Base-by-base conservation (phyloP, 148 eudicot species). In the Diospyros lotus region DNA sequence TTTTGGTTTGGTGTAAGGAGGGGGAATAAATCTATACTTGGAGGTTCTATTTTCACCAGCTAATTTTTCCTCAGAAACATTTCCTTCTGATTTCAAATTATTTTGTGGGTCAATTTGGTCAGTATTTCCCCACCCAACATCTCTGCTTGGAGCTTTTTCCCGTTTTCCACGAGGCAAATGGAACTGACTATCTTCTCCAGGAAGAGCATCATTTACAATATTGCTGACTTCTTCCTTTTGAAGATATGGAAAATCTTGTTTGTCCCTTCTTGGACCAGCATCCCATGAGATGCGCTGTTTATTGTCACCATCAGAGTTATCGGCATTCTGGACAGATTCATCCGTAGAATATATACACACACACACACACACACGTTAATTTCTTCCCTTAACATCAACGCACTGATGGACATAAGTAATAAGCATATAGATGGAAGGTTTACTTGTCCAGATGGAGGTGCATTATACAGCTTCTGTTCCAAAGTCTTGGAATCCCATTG, bases 401-500 rank as follows among this genome's bases (percentile, higher is more conserved):
- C 28, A 28, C 28, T 28, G 0, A 28, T 28, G 28, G 28, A 28
- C 0, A 28, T 28, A 28, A 28, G 28, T 28, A 28, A 51, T 5
- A 51, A 51, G 10, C 54, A 67, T 5, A n/a, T 12, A 43, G 40
- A 39, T n/a, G 28, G 10, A 7, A 61, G 10, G 58, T 64, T 74
- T 64, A 79, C 82, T 73, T 71, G 74, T 68, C 45, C 68, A 55
- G 48, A 15, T n/a, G 60, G 18, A 50, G 78, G 64, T 55, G 85
- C 80, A 42, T 58, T 77, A 67, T 68, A 82, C 8, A 84, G 83
- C 72, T 84, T 78, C 58, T 88, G 83, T 73, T 88, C 90, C 72
- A 90, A 42, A 54, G 77, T 75, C 58, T 73, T 77, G 3, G 87
- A 66, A 73, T 85, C 76, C 97, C 97, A 92, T 43, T 69, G 50